A percentile compares a stretch with the other conserved stretches of the same genome.
Conservation (phyloP, 2,329 filamentous ascomycete species). For the Cladosporium sp. region DNA sequence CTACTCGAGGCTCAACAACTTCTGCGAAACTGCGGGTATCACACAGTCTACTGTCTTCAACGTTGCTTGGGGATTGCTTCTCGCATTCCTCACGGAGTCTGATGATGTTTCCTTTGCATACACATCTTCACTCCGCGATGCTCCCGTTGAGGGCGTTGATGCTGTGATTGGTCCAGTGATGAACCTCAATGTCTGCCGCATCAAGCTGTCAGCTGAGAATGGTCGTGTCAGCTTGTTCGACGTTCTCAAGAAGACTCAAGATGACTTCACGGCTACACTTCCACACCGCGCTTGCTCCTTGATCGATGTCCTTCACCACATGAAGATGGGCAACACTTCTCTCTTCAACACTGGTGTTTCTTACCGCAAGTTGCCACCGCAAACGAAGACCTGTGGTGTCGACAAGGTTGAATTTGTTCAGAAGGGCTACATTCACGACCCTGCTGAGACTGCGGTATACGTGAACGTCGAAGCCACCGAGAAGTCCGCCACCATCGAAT, state of each 20-base stretch:
- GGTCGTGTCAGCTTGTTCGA: constrained; percentile 3
- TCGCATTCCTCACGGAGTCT: constrained; percentile 15
- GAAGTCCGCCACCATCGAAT: background rate
- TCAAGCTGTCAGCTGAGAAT: constrained; percentile 6
- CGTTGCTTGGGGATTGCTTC: constrained; percentile 5
- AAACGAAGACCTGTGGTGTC: background rate
- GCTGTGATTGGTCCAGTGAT: constrained; percentile 13
- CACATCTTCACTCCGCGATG: constrained; percentile 33
- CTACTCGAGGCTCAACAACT: background rate
- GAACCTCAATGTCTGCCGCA: constrained; percentile 13
- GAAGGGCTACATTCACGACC: constrained; percentile 8
- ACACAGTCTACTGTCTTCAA: constrained; percentile 11
- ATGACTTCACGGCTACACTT: constrained; percentile 2
- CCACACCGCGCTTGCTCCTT: constrained; percentile 9
- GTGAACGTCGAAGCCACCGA: constrained; percentile 9
- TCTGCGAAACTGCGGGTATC: constrained; percentile 7
- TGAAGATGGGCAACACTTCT: constrained; percentile 4
- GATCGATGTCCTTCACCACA: constrained; percentile 7
- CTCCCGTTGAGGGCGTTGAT: constrained; percentile 11
- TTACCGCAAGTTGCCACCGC: background rate
- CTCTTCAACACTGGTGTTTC: constrained; percentile 10
- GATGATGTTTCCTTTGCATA: constrained; percentile 36
- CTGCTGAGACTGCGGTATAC: constrained; percentile 8
- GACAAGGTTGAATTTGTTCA: background rate
- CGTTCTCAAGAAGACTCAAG: constrained; percentile 7